Evolutionary conservation across 768 basidiomycete species (phyloP), one percentile per base, ranked within the genome.

Genomic region (Collybiopsis luxurians): DNA sequence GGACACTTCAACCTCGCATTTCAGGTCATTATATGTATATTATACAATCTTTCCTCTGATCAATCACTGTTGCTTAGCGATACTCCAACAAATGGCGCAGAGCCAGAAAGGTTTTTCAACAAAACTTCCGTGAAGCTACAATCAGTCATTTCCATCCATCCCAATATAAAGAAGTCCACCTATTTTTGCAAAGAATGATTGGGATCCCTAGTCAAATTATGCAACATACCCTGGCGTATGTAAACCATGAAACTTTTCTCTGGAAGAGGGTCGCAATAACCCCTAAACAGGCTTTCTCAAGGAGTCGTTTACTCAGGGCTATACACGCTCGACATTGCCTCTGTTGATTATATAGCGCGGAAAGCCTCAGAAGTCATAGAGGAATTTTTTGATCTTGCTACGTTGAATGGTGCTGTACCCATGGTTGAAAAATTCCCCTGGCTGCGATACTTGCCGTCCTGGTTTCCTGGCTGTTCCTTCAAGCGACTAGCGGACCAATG

Each of bases 401-500:
- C 24, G 12, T 21, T 12, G n/a, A 4, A 12, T n/a, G 47, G 36
- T 26, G 13, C 2, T 39, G 19, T 51, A 17, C 36, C 50, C 11
- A 7, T 23, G 15, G 17, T 51, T 6, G 36, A 42, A 21, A 23
- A 2, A 42, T 45, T 28, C 31, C 53, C 53, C 2, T 53, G 39
- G 40, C n/a, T 53, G 27, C 42, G 27, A 4, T 53, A 27, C 40
- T n/a, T 53, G 3, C 53, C 53, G 2, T 53, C 53, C 11, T 53
- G 53, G 53, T 53, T 53, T 36, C 53, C 53, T 24, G 53, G 53
- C 39, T 53, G 53, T n/a, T 15, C 39, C 9, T 53, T 53, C 24
- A 43, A 53, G 15, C n/a, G 21, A n/a, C 19, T 44, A 2, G 53
- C 53, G 12, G 40, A 13, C 3, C 4, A 44, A 23, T 43, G 39